Evolutionary conservation across 2,329 filamentous ascomycete genomes (phyloP), one percentile per base, ranked within the genome.

Genomic region (Diplodia scrobiculata): DNA sequence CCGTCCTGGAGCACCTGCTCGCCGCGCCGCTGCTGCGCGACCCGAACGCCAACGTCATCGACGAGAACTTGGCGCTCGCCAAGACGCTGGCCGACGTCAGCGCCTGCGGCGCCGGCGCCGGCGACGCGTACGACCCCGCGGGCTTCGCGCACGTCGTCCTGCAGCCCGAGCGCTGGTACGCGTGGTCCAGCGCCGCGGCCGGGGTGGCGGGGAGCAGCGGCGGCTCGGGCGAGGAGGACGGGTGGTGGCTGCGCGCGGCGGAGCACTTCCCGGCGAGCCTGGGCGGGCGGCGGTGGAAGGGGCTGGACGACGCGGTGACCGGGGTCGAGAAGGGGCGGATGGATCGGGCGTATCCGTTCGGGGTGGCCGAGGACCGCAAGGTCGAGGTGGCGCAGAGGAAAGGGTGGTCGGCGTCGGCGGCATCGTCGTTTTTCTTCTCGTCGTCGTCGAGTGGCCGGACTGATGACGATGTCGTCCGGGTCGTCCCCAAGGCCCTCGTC

Each of bases 11-110:
- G 29, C 67, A 67, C 19, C 59, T 67, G 32, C 68, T 72, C 50
- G 68, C 66, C 2, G 67, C 71, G 6, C 69, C 72, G 7, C 66
- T 76, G 32, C 32, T 34, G 6, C 9, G 0, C 51, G 63, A 25
- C 25, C 25, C 25, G 25, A 25, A 25, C 50, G 52, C 60, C 7
- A 14, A 59, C 53, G 66, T 64, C 55, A 53, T 82, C 52, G 79
- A 79, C 0, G 54, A 60, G 0, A 36, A 29, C 36, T 72, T 82
- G 3, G 82, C 81, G 2, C 82, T 84, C 1, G 69, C 73, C 21
- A 81, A 79, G 0, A 73, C 73, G 17, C 60, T 71, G 5, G 36
- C 36, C 36, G 62, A 64, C 11, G 19, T 27, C 17, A 32, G 27
- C 25, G 13, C 27, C 25, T 14, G 5, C 9, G 41, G 41, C 41